Evolutionary conservation across 176 grass and related monocot species (phyloP).

Genomic region (Canna indica): DNA sequence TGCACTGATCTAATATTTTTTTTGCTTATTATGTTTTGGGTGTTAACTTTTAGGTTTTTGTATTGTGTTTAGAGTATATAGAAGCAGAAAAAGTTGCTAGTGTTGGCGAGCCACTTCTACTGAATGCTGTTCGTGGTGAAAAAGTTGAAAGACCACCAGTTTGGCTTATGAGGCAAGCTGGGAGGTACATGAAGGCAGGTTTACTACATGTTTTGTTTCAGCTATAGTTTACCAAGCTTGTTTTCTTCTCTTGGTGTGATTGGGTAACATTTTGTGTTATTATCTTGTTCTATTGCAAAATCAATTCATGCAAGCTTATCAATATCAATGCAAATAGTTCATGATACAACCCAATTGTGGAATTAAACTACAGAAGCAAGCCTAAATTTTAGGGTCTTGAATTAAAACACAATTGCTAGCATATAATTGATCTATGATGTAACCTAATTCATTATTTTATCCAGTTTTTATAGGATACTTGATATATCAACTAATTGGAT

Average conservation of each 20-base stretch:
- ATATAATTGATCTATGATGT: neutral
- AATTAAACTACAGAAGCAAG: neutral
- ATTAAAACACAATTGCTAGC: neutral
- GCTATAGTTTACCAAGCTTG: neutral
- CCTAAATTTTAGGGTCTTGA: neutral
- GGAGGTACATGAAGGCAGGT: constrained; percentile 99
- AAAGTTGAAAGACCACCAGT: constrained; percentile 88
- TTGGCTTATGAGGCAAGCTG: constrained; percentile 98
- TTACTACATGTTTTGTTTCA: constrained; percentile 12
- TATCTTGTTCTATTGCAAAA: neutral
- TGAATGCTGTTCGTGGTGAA: constrained; percentile 71
- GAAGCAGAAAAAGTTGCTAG: constrained; percentile 28
- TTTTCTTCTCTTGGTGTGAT: neutral
- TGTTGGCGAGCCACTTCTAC: constrained; percentile 64
- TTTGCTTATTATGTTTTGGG: neutral
- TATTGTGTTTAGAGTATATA: constrained; percentile 45
- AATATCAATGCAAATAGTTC: neutral
- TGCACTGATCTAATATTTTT: neutral
- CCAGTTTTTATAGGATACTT: neutral
- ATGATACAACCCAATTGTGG: neutral
- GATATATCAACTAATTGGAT: neutral
- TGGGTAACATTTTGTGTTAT: neutral
- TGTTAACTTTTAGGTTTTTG: neutral
- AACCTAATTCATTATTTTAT: neutral
- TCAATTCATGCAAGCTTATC: neutral